A percentile compares a stretch with the other conserved stretches of the same genome.
These are phyloP conservation scores for Neurospora tetraspora DNA, from an alignment of 495 filamentous ascomycete genomes.

Conservation along the genomic window DNA sequence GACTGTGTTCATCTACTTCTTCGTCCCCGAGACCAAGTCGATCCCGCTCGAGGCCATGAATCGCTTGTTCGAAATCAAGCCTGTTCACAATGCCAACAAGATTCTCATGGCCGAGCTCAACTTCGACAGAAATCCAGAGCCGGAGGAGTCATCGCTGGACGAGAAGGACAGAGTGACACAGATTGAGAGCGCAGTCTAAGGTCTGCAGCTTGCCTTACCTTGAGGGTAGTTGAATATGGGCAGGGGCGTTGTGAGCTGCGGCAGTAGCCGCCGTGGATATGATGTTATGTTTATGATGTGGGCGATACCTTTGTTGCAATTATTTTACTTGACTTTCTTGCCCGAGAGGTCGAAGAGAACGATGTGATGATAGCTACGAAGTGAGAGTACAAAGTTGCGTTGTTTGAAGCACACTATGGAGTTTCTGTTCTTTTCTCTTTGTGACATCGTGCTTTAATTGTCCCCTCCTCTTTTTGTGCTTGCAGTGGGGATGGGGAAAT, in stretches of 20 bases:
- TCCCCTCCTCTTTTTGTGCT: background rate
- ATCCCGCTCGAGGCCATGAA: slow-evolving; percentile 46
- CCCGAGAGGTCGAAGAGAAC: background rate
- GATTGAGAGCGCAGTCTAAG: background rate
- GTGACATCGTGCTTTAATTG: background rate
- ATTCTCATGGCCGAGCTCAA: slow-evolving; percentile 39
- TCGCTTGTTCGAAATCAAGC: slow-evolving; percentile 46
- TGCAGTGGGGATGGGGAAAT: background rate
- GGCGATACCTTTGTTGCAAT: background rate
- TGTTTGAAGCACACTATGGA: background rate
- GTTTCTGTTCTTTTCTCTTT: background rate
- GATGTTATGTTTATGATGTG: background rate
- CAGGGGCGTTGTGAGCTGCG: background rate
- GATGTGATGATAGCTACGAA: background rate
- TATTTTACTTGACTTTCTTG: background rate
- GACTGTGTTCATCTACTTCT: slow-evolving; percentile 51
- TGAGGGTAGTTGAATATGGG: background rate
- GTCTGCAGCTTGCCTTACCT: background rate
- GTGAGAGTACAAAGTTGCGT: background rate
- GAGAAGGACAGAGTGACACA: slow-evolving; percentile 12
- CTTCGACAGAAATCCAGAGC: slow-evolving; percentile 25
- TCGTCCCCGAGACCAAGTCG: slow-evolving; percentile 42
- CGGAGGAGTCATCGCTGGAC: slow-evolving; percentile 22
- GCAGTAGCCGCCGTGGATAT: background rate
- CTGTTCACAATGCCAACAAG: slow-evolving; percentile 44